A percentile compares a stretch with the other conserved stretches of the same genome.
Evolutionary conservation across 2,329 filamentous ascomycete species (phyloP).

Genomic region (Fusarium zealandicum): DNA sequence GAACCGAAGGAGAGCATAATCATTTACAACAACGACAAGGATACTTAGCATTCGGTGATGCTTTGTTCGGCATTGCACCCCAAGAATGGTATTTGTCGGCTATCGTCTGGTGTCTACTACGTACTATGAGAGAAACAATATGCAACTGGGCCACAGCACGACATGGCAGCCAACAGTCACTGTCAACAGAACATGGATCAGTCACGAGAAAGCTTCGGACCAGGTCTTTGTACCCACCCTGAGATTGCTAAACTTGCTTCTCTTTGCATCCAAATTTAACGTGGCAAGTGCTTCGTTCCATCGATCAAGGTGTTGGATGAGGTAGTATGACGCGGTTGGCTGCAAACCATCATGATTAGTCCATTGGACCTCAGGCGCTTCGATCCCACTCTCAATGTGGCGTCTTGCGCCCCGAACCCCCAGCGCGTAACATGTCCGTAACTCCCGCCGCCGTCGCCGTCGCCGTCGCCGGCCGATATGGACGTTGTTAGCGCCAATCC

Average conservation of each 20-base stretch:
- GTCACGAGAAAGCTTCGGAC: constrained; percentile 1
- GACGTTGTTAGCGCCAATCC: too few species aligned
- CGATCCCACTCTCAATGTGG: constrained; percentile 6
- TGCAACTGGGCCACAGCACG: neutral
- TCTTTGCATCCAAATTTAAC: constrained; percentile 11
- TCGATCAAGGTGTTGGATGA: constrained; percentile 3
- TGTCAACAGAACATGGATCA: neutral
- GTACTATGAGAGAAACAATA: neutral
- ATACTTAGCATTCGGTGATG: too few species aligned
- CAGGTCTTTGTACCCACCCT: neutral
- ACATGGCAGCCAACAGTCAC: constrained; percentile 1
- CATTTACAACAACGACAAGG: too few species aligned
- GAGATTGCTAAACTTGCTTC: constrained; percentile 17
- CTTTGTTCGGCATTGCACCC: too few species aligned
- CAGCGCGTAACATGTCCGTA: constrained; percentile 16
- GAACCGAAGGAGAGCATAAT: too few species aligned
- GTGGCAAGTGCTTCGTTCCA: constrained; percentile 8
- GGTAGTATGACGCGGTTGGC: constrained; percentile 13
- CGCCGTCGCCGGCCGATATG: too few species aligned
- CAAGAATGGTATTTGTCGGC: too few species aligned
- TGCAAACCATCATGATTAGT: constrained; percentile 8
- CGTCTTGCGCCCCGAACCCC: constrained; percentile 15
- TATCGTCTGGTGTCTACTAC: too few species aligned
- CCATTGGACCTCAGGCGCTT: constrained; percentile 13
- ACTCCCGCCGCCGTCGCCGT: constrained; percentile 5